Base-by-base conservation (phyloP, 2,329 filamentous ascomycete species). In the Nemania sp. region DNA sequence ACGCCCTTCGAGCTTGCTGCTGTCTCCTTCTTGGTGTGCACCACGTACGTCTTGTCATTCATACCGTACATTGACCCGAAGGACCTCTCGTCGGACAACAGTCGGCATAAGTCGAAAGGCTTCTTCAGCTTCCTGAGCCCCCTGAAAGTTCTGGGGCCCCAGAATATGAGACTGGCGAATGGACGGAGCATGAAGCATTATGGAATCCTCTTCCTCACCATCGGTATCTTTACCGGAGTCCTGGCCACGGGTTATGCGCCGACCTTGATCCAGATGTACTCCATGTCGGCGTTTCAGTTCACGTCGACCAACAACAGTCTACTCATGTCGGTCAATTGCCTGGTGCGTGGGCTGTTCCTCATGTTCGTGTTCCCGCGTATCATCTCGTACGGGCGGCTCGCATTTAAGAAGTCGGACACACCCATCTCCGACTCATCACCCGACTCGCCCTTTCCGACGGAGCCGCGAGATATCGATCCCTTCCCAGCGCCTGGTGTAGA, bases 341-440 rank as follows among this genome's bases (percentile, higher is more conserved):
- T 66, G 25, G 60, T 69, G 29, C 61, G 67, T 20, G 68, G 69
- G 1, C 12, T 69, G 21, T 70, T 69, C 42, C 63, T 69, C 34
- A 71, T 69, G 65, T 68, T 69, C 42, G 57, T 68, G 20, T 71
- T 71, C n/a, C 69, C 67, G 17, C 56, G 55, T n/a, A 69, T 70
- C 17, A 71, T 71, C 50, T 57, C 62, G 35, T 37, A 13, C 11
- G 68, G 69, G 12, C 63, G 68, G 4, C 59, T 35, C 10, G 64
- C 54, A 46, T 69, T 63, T 25, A 63, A 63, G 18, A 60, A 21
- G 13, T 7, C 35, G 5, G 56, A 58, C 32, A 35, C 34, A 15
- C 25, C 60, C 5, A 15, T 7, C n/a, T n/a, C 56, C 2, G 59
- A 60, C 2, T 29, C 57, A 1, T 46, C 64, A 3, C 45, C 64